A percentile compares a stretch with the other conserved stretches of the same genome.
Conservation (phyloP, 345 rosid genomes). For the Populus deltoides region DNA sequence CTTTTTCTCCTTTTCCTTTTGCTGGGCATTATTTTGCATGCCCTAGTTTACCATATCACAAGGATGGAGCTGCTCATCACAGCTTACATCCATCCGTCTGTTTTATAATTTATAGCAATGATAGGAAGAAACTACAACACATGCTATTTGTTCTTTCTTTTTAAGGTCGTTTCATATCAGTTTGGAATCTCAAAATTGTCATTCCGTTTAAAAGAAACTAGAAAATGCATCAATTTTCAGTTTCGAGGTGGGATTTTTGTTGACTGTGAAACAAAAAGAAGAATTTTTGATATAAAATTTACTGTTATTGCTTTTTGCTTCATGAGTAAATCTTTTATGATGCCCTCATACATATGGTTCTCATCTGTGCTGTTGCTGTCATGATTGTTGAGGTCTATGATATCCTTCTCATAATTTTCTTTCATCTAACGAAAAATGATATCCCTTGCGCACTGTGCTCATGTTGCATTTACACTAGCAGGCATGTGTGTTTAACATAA, state of each 20-base stretch:
- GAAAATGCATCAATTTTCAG: slow-evolving; percentile 6
- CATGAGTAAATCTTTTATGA: no score
- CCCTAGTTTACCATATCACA: neutral
- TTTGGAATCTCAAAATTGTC: slow-evolving; percentile 9
- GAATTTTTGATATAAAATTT: neutral
- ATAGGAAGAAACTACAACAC: slow-evolving; percentile 9
- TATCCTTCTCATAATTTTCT: neutral
- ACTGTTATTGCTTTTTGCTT: neutral
- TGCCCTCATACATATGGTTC: neutral
- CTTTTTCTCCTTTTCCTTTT: neutral
- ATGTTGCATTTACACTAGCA: no score
- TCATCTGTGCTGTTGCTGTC: neutral
- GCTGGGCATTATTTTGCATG: neutral
- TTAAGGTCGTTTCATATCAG: neutral
- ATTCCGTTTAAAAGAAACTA: slow-evolving; percentile 9
- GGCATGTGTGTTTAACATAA: no score
- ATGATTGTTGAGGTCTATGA: neutral
- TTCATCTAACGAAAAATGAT: neutral
- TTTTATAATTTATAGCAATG: neutral
- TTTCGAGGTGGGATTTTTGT: slow-evolving; percentile 2
- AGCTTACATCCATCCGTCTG: neutral
- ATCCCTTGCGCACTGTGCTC: neutral
- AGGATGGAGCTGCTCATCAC: slow-evolving; percentile 3
- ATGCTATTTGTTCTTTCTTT: slow-evolving; percentile 7
- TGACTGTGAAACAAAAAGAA: neutral